These are phyloP conservation scores for Pichia exigua DNA, from an alignment of 805 yeast genomes.

Conservation along the genomic window DNA sequence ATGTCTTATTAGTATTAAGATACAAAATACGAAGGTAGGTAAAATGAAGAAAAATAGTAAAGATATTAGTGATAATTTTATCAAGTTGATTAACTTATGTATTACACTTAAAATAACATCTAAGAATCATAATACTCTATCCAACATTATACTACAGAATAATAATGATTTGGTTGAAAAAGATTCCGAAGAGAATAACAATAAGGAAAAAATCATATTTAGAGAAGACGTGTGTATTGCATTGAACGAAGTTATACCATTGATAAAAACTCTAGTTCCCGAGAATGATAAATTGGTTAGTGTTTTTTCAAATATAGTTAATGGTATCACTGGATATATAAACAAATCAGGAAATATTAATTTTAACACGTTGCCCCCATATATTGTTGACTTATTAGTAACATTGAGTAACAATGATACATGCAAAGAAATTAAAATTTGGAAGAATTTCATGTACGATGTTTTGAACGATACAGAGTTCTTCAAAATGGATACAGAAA, in stretches of 20 bases:
- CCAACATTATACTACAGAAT: slow-evolving; percentile 1
- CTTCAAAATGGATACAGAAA: slow-evolving; percentile 32
- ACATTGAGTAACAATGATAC: slow-evolving; percentile 28
- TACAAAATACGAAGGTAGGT: slow-evolving; percentile 52
- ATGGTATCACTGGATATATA: slow-evolving; percentile 46
- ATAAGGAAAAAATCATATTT: slow-evolving; percentile 17
- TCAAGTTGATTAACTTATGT: slow-evolving; percentile 19
- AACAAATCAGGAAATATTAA: slow-evolving; percentile 34
- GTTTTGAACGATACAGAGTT: slow-evolving; percentile 53
- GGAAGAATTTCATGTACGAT: slow-evolving; percentile 64
- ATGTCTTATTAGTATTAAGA: slow-evolving; percentile 45
- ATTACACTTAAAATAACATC: slow-evolving; percentile 20
- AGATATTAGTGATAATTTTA: slow-evolving; percentile 34
- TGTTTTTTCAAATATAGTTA: slow-evolving; percentile 43
- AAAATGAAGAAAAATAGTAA: slow-evolving; percentile 51
- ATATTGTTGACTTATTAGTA: slow-evolving; percentile 36
- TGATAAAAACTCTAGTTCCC: slow-evolving; percentile 31
- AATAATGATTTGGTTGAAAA: background rate
- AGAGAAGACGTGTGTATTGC: slow-evolving; percentile 40
- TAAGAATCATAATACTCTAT: slow-evolving; percentile 8
- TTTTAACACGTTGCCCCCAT: slow-evolving; percentile 31
- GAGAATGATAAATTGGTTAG: slow-evolving; percentile 57
- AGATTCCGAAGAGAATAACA: background rate
- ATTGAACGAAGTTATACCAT: slow-evolving; percentile 33
- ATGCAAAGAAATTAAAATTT: slow-evolving; percentile 37